Evolutionary conservation across 2,329 filamentous ascomycete genomes (phyloP).

Genomic region (Lasiodiplodia hormozganensis): DNA sequence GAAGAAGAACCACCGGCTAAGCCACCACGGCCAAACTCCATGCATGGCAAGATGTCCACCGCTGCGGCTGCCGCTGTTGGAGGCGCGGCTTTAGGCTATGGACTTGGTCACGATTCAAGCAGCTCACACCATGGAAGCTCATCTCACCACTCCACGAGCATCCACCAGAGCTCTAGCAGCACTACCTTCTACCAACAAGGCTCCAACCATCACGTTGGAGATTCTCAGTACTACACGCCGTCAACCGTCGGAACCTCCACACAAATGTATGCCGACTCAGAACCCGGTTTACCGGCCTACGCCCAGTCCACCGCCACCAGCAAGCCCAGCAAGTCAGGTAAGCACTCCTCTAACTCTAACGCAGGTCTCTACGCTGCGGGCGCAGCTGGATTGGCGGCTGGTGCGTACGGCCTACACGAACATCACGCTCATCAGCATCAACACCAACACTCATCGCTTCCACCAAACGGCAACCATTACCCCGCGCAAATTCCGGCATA

Average conservation of each 20-base stretch:
- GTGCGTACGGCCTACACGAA: constrained; percentile 52
- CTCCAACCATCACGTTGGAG: constrained; percentile 30
- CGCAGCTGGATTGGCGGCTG: constrained; percentile 54
- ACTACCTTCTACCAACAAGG: constrained; percentile 40
- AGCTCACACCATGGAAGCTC: constrained; percentile 32
- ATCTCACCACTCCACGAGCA: constrained; percentile 23
- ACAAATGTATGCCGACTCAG: constrained; percentile 34
- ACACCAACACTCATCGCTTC: constrained; percentile 37
- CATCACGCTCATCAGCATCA: constrained; percentile 41
- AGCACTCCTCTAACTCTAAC: constrained; percentile 53
- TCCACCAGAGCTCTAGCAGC: constrained; percentile 28
- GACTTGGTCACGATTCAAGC: constrained; percentile 38
- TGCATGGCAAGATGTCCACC: constrained; percentile 43
- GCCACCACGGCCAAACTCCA: constrained; percentile 37
- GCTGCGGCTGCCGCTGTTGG: constrained; percentile 46
- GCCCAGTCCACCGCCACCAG: constrained; percentile 41
- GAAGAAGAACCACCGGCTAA: constrained; percentile 43
- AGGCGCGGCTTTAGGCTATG: constrained; percentile 53
- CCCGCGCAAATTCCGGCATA: constrained; percentile 9
- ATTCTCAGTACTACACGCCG: background rate
- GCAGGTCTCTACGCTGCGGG: constrained; percentile 55
- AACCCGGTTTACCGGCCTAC: constrained; percentile 36
- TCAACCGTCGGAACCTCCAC: constrained; percentile 5
- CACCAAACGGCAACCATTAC: constrained; percentile 27
- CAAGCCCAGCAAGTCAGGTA: constrained; percentile 49